Base-by-base conservation (phyloP, 345 rosid genomes). In the Zanthoxylum bungeanum region DNA sequence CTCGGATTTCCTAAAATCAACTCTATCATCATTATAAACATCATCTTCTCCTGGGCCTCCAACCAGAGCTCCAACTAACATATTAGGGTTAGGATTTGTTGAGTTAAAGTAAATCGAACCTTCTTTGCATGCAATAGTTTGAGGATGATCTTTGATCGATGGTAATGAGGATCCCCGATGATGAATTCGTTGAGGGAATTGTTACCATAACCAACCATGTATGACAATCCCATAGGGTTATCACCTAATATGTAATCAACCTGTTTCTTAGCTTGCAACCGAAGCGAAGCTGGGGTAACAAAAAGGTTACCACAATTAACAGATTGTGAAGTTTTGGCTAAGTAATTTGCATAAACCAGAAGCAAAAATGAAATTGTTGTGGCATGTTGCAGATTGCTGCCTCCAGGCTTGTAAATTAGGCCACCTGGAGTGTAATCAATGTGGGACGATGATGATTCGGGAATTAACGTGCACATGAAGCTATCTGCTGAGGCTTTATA, bases 401-500 rank as follows among this genome's bases (percentile, higher is more conserved):
- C 99, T 0, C 97, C 98, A 14, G 99, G 96, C 82, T 82, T 95
- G 94, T 91, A 87, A n/a, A 95, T 86, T 36, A 95, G 85, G 77
- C 99, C 99, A 1, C 94, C 99, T 0, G 94, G 93, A 0, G 89
- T 87, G 78, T 85, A 88, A 12, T 84, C 90, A 2, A 91, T 83
- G 85, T 91, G 98, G 22, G 84, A 64, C 27, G 97, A 83, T 28
- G 88, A 69, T 5, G 98, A 89, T 9, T 87, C 88, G 1, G 98
- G 97, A 24, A 92, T 73, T 7, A 95, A 81, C 5, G 93, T 88
- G 85, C 98, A 95, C 88, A 95, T 92, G 82, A 95, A 95, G 86
- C 98, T 92, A 77, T 95, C 98, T 0, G 98, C 97, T 0, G 97
- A 92, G 33, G 89, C 86, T 77, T 87, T 95, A 86, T 92, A 95